phyloP scores from a whole-genome alignment of 2,329 filamentous ascomycete species.

The Chrysoporthe cubensis region DNA sequence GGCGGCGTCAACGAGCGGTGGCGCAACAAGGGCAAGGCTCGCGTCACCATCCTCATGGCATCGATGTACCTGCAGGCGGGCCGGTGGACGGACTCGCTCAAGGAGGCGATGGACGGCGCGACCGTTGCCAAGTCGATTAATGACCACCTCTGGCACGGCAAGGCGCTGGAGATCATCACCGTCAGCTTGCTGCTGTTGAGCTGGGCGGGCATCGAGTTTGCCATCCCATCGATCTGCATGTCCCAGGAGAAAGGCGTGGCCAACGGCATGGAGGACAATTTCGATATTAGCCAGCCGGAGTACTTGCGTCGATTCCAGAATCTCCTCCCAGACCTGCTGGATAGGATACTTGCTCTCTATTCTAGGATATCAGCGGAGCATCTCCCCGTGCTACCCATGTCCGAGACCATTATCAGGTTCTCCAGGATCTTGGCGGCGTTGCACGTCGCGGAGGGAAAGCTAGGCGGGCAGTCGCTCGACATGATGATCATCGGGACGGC shows the following conservation, averaged over 20 bases:
- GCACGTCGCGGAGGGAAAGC: conserved; percentile 65
- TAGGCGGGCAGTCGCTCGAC: conserved; percentile 64
- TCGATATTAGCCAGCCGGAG: conserved; percentile 52
- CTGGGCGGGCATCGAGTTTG: conserved; percentile 84
- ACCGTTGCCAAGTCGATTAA: conserved; percentile 76
- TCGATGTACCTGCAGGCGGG: conserved; percentile 88
- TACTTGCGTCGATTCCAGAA: conserved; percentile 58
- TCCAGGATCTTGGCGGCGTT: conserved; percentile 71
- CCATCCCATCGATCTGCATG: conserved; percentile 64
- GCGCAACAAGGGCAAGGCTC: conserved; percentile 79
- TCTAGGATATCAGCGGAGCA: conserved; percentile 71
- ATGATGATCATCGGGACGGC: conserved; percentile 68
- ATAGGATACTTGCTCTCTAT: conserved; percentile 76
- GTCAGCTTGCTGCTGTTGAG: conserved; percentile 82
- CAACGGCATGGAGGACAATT: conserved; percentile 41
- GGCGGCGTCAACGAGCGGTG: conserved; percentile 75
- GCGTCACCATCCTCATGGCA: conserved; percentile 78
- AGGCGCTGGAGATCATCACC: conserved; percentile 86
- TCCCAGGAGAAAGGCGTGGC: conserved; percentile 50
- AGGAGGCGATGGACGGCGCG: conserved; percentile 80
- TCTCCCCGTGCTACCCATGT: conserved; percentile 70
- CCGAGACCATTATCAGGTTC: conserved; percentile 75
- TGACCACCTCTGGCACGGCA: conserved; percentile 97
- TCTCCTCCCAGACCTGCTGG: conserved; percentile 73
- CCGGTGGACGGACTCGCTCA: conserved; percentile 85